Conservation (phyloP, 345 rosid species). For the Salix brachista region DNA sequence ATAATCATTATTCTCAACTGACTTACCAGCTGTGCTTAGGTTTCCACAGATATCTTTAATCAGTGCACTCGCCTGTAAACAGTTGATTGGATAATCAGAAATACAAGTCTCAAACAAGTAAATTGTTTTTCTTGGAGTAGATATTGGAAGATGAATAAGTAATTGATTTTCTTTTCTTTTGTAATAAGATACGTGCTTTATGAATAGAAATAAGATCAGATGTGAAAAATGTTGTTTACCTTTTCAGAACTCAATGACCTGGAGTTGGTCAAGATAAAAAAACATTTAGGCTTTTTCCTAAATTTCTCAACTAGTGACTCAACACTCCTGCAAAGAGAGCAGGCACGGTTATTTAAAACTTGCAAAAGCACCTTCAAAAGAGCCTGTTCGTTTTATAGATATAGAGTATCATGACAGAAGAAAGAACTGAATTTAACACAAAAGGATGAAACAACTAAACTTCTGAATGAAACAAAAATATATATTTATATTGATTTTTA, state of each 20-base stretch:
- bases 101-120: conserved; percentile 8
- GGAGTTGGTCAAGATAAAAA: conserved; percentile 91
- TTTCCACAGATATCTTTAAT: conserved; percentile 71
- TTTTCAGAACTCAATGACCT: conserved; percentile 84
- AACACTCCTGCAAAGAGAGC: conserved; percentile 52
- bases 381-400: neutral
- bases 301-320: conserved; percentile 71
- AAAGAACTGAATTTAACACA: neutral
- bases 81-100: conserved; percentile 17
- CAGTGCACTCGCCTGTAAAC: conserved; percentile 63
- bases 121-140: neutral
- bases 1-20: conserved; percentile 50
- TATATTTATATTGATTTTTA: no score
- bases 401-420: neutral
- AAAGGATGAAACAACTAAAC: neutral
- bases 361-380: no score
- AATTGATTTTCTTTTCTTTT: neutral
- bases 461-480: no score
- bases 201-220: conserved; percentile 1
- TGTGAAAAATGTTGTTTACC: conserved; percentile 38
- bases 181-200: conserved; percentile 3
- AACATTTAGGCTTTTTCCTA: conserved; percentile 62
- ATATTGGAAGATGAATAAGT: neutral
- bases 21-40: conserved; percentile 58
- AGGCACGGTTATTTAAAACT: neutral